A percentile compares a stretch with the other conserved stretches of the same genome.
phyloP scores from a whole-genome alignment of 768 basidiomycete species.

The Pholiota conissans region DNA sequence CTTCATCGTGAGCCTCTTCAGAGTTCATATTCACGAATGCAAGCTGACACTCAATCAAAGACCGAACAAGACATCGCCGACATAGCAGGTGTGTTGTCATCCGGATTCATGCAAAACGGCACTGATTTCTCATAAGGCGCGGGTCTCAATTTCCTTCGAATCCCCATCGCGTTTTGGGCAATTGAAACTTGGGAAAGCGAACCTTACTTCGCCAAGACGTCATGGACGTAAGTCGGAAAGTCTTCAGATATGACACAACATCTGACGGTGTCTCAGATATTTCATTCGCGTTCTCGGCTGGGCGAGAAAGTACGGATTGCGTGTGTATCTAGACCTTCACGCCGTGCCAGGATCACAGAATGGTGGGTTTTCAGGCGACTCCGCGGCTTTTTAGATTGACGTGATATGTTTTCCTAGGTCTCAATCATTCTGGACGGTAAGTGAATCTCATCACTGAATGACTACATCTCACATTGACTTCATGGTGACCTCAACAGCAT shows the following conservation, averaged over 20 bases:
- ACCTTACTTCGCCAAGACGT: conserved; percentile 71
- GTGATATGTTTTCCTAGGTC: conserved; percentile 31
- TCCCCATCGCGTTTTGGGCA: conserved; percentile 87
- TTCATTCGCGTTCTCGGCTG: conserved; percentile 74
- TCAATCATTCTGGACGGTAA: conserved; percentile 59
- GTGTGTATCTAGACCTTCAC: conserved; percentile 81
- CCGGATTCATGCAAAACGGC: not conserved
- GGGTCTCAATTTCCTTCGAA: conserved; percentile 80
- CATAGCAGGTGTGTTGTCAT: conserved; percentile 56
- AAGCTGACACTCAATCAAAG: conserved; percentile 36
- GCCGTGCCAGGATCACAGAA: conserved; percentile 81
- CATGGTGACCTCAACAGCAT: conserved; percentile 18
- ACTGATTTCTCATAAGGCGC: conserved; percentile 38
- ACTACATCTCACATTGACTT: not conserved
- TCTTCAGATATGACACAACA: not conserved
- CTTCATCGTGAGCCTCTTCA: conserved; percentile 60
- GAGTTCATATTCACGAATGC: too few relatives aligned
- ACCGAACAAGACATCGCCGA: conserved; percentile 85
- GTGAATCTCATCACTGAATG: conserved; percentile 9
- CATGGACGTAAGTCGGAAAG: conserved; percentile 60
- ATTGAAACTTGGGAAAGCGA: conserved; percentile 75
- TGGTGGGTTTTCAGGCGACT: conserved; percentile 33
- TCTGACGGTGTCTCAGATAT: conserved; percentile 40
- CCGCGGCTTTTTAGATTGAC: not conserved
- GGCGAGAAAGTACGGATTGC: conserved; percentile 89